phyloP scores from a whole-genome alignment of 2,329 filamentous ascomycete species.

The Nakataea oryzae region DNA sequence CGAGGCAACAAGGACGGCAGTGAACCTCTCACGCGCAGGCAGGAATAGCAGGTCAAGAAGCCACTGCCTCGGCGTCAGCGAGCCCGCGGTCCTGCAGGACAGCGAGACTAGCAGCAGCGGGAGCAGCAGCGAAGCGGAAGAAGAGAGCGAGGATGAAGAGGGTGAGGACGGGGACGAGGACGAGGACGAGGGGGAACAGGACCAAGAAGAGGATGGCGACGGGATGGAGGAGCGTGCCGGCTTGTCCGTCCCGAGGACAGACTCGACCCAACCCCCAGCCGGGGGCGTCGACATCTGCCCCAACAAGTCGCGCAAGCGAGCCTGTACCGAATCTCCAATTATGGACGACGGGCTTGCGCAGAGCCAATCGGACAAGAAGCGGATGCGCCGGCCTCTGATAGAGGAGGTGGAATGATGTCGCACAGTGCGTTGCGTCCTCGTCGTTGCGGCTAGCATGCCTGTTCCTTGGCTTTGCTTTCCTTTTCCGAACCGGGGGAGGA shows the following conservation, averaged over 20 bases:
- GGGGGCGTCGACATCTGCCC: not conserved
- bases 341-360: not conserved
- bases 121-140: not conserved
- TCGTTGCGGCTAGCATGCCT: not conserved
- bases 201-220: not conserved
- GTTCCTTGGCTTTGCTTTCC: not conserved
- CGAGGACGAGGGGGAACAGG: not conserved
- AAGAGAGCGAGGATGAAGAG: constrained; percentile 7
- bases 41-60: not conserved
- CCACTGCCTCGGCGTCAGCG: not conserved
- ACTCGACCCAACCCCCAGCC: not conserved
- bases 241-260: not conserved
- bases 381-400: constrained; percentile 3
- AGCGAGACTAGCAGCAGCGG: constrained; percentile 6
- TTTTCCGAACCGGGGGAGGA: no score
- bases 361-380: not conserved
- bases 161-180: not conserved
- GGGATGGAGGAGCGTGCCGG: not conserved
- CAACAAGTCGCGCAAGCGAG: not conserved
- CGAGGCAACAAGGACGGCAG: not conserved
- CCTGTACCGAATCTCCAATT: not conserved
- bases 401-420: constrained; percentile 11
- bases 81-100: not conserved
- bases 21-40: not conserved
- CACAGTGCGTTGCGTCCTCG: not conserved